phyloP scores from a whole-genome alignment of 345 rosid species.

The Kernera saxatilis region DNA sequence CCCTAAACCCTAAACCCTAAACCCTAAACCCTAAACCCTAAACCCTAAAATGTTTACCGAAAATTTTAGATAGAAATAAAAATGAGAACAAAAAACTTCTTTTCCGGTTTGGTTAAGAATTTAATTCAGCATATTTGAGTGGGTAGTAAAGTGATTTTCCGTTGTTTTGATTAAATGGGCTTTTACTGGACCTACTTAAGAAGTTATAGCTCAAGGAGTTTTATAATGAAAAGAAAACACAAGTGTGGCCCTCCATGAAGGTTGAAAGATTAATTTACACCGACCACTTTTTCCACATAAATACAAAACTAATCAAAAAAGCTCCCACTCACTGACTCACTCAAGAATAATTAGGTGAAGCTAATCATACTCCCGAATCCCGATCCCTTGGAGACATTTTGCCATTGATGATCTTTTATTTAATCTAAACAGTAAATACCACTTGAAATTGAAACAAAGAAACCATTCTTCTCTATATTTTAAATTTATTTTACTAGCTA shows the following conservation, averaged over 20 bases:
- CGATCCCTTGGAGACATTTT: neutral
- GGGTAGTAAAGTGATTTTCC: no score
- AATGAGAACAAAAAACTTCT: no score
- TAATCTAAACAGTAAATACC: neutral
- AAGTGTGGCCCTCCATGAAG: constrained; percentile 1
- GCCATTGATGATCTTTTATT: neutral
- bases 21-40: no score
- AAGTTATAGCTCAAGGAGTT: no score
- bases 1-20: no score
- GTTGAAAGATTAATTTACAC: constrained; percentile 1
- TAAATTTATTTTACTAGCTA: neutral
- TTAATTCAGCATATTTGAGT: no score
- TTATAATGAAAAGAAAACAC: neutral
- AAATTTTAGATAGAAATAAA: no score
- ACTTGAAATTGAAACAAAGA: neutral
- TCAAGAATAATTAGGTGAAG: constrained; percentile 24
- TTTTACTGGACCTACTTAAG: no score
- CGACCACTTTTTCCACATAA: constrained; percentile 9
- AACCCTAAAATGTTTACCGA: no score
- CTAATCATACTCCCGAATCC: constrained; percentile 5
- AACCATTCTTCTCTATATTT: neutral
- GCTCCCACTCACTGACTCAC: constrained; percentile 25
- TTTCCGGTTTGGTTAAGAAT: no score
- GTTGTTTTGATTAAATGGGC: no score
- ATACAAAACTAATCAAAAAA: constrained; percentile 9